Conservation (phyloP, 1,139 yeast genomes). For the Taiozyma sp. region DNA sequence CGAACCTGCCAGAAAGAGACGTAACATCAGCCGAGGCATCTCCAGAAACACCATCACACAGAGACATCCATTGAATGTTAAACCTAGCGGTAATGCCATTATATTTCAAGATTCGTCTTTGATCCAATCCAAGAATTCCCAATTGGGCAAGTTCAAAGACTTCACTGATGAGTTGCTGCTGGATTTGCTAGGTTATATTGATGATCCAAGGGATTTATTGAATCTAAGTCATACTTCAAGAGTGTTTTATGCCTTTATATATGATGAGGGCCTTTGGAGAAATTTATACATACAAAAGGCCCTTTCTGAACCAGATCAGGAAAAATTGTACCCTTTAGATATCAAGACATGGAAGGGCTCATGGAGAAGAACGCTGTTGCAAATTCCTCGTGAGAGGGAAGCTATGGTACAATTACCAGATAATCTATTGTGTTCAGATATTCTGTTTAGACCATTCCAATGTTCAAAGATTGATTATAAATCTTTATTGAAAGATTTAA, state of each 20-base stretch:
- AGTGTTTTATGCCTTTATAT: constrained; percentile 62
- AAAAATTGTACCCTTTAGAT: constrained; percentile 22
- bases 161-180: constrained; percentile 58
- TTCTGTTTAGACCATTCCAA: constrained; percentile 72
- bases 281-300: constrained; percentile 37
- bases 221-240: constrained; percentile 54
- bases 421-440: constrained; percentile 48
- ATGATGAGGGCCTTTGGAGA: constrained; percentile 80
- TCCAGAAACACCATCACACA: constrained; percentile 24
- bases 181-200: constrained; percentile 40
- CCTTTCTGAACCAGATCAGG: constrained; percentile 11
- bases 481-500: constrained; percentile 39
- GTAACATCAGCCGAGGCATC: constrained; percentile 16
- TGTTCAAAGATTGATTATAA: constrained; percentile 65
- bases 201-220: constrained; percentile 40
- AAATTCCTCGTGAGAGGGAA: constrained; percentile 29
- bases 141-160: constrained; percentile 44
- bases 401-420: constrained; percentile 37
- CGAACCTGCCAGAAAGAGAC: constrained; percentile 12
- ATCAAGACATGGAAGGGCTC: constrained; percentile 59
- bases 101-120: constrained; percentile 21
- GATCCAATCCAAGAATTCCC: constrained; percentile 21
- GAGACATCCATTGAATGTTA: constrained; percentile 68
- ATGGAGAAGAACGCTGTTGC: constrained; percentile 64
- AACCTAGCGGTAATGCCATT: constrained; percentile 61